These are phyloP conservation scores for Dactylella cylindrospora DNA, from an alignment of 2,329 filamentous ascomycete genomes.

Conservation along the genomic window DNA sequence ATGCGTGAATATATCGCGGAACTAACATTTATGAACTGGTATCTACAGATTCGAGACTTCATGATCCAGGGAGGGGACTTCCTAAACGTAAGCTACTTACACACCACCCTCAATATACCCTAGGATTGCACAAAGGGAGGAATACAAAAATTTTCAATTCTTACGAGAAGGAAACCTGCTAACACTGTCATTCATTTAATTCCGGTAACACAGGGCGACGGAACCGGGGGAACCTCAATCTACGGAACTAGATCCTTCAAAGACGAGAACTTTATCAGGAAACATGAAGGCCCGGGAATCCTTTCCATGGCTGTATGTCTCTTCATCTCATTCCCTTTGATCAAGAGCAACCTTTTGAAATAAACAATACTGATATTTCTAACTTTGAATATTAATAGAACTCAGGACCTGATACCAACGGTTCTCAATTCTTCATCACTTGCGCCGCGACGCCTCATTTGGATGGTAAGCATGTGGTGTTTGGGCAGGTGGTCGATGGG, in stretches of 20 bases:
- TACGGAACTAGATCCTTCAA: slow-evolving; percentile 82
- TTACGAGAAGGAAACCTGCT: no score
- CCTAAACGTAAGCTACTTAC: slow-evolving; percentile 60
- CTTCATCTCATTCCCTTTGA: neutral
- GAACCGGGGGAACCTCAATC: slow-evolving; percentile 82
- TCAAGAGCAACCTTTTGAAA: no score
- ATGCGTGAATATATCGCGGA: neutral
- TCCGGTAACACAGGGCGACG: slow-evolving; percentile 63
- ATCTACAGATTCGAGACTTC: slow-evolving; percentile 78
- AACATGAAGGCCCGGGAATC: slow-evolving; percentile 76
- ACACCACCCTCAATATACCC: neutral
- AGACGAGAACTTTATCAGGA: slow-evolving; percentile 84
- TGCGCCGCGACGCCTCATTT: slow-evolving; percentile 83
- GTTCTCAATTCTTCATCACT: slow-evolving; percentile 96
- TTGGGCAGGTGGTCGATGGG: slow-evolving; percentile 84
- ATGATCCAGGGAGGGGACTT: slow-evolving; percentile 99
- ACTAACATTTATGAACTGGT: slow-evolving; percentile 4
- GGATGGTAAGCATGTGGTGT: slow-evolving; percentile 92
- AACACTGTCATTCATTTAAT: neutral
- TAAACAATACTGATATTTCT: neutral
- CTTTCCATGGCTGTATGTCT: slow-evolving; percentile 85
- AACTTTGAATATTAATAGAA: slow-evolving; percentile 60
- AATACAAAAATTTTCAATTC: no score
- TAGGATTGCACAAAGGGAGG: no score
- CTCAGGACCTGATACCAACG: slow-evolving; percentile 87